Conservation (phyloP, 306 rosid genomes). For the Dicorynia guianensis region DNA sequence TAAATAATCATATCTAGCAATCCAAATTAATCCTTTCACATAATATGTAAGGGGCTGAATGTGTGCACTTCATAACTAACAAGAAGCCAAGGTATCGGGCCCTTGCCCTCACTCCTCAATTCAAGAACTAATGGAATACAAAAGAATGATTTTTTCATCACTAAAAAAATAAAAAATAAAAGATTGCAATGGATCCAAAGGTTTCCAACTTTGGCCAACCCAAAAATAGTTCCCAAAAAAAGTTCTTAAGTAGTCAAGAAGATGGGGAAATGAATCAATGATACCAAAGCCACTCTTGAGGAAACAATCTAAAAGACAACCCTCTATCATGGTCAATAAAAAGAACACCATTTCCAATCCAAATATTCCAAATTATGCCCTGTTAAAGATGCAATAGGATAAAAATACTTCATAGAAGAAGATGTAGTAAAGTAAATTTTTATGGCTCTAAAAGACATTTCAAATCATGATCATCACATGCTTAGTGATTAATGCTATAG, state of each 20-base stretch:
- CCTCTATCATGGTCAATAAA: background rate
- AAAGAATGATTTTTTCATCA: too few relatives aligned
- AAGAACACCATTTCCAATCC: conserved; percentile 22
- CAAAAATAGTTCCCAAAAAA: background rate
- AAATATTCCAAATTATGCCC: conserved; percentile 5
- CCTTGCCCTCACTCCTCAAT: too few relatives aligned
- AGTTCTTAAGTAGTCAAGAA: conserved; percentile 14
- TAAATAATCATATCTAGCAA: conserved; percentile 17
- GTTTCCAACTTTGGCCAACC: conserved; percentile 7
- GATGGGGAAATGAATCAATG: conserved; percentile 3
- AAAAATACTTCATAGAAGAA: conserved; percentile 15
- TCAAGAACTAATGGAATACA: too few relatives aligned
- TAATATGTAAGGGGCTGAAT: background rate
- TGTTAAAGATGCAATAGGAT: background rate
- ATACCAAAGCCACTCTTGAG: conserved; percentile 19
- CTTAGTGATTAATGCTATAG: too few relatives aligned
- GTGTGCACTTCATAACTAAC: conserved; percentile 14
- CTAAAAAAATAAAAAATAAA: background rate
- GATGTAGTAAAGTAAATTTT: background rate
- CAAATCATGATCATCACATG: too few relatives aligned
- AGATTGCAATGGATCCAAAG: background rate
- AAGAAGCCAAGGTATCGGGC: background rate
- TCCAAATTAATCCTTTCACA: background rate
- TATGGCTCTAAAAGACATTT: background rate
- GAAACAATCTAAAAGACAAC: conserved; percentile 34